Base-by-base conservation (phyloP, 2,329 filamentous ascomycete species). In the Cercospora berteroae region DNA sequence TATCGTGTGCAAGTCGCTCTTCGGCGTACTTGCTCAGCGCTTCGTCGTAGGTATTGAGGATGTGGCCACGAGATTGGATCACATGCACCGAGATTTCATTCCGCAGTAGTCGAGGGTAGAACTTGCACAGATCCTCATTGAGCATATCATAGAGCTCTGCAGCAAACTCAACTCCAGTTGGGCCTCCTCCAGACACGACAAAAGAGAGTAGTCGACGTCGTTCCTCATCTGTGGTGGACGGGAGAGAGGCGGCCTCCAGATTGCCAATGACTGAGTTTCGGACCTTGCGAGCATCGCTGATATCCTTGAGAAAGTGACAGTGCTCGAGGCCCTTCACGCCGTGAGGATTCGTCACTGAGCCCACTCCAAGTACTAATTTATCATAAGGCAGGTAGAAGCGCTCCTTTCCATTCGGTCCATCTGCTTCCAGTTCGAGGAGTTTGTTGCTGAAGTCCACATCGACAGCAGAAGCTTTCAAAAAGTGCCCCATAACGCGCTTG, bases 21-120 rank as follows among this genome's bases (percentile, higher is more conserved):
- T 99, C 95, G 20, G 95, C 94, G 77, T 96, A 99, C 77, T 89
- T 89, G 10, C 94, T 97, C 1, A 99, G 85, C 0, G 93, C 90
- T 81, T 99, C 95, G 72, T 99, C 95, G 77, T 99, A 99, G 0
- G 95, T 99, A 82, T 99, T 99, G 31, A 99, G 84, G 70, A 99
- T 99, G 74, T 99, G 95, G 48, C 91, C 89, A 67, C 95, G 88
- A 75, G 93, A 96, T 77, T 99, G 95, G 69, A 99, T 97, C 57
- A 99, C 85, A 77, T 99, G 96, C 1, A 99, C 94, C 0, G 95
- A 98, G 59, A 99, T 96, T 78, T 99, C 93, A 77, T 98, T 98
- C 69, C 95, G 89, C n/a, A 99, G 81, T 31, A 99, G 88, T 70
- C 89, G 89, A 2, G 95, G 95, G 79, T 97, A 99, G 74, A 91